phyloP scores from a whole-genome alignment of 768 basidiomycete species.

The Tubosaeta sp. region DNA sequence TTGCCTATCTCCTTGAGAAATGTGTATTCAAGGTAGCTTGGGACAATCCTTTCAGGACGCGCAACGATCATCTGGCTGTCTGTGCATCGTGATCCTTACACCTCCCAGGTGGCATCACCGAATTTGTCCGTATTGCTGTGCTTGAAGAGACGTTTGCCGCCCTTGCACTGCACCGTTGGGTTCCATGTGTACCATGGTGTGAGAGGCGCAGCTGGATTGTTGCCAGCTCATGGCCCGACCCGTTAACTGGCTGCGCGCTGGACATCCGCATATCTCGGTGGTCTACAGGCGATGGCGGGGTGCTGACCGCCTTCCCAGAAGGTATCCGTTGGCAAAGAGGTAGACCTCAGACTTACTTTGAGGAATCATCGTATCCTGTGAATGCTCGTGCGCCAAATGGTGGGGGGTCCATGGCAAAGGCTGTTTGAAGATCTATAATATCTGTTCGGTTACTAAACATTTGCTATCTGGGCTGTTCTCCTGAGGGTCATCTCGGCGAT shows the following conservation, averaged over 20 bases:
- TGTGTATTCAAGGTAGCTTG: too few relatives aligned
- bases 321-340: constrained; percentile 50
- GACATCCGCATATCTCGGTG: constrained; percentile 13
- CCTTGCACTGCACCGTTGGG: constrained; percentile 35
- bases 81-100: too few relatives aligned
- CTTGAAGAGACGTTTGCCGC: constrained; percentile 69
- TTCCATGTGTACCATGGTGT: constrained; percentile 56
- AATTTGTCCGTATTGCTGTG: constrained; percentile 32
- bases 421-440: not conserved
- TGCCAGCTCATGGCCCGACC: not conserved
- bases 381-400: constrained; percentile 28
- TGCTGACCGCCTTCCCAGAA: constrained; percentile 31
- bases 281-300: constrained; percentile 43
- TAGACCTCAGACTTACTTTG: constrained; percentile 57
- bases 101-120: not conserved
- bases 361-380: constrained; percentile 44
- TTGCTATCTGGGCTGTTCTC: not conserved
- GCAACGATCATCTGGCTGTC: too few relatives aligned
- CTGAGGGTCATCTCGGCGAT: not conserved
- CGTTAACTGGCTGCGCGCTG: not conserved
- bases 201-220: constrained; percentile 57
- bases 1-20: not conserved
- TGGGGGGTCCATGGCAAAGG: not conserved
- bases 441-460: not conserved
- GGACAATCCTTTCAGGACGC: too few relatives aligned